Evolutionary conservation across 2,329 filamentous ascomycete genomes (phyloP), one percentile per base, ranked within the genome.

Genomic region (Curvularia sp.): DNA sequence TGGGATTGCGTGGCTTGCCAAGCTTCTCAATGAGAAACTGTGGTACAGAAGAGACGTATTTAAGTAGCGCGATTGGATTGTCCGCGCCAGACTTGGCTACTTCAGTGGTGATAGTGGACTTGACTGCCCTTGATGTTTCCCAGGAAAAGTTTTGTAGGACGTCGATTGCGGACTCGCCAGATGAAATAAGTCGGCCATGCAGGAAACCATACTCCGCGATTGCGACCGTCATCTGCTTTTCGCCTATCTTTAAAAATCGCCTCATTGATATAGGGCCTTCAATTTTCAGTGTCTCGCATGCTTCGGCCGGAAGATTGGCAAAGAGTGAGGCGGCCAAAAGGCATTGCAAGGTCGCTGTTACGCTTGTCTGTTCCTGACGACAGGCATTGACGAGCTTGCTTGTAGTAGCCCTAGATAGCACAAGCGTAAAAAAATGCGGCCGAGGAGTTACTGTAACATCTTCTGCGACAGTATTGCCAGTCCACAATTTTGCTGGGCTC

Each of bases 331-430:
- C 72, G 1, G 79, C 78, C 27, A 81, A 39, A 21, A 79, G 53
- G 0, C 73, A 74, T 57, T 81, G 73, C 21, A 82, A 54, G 1
- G 75, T 69, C 8, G 74, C 77, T 3, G 80, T 81, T 36, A 82
- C 70, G 4, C 77, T 81, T 0, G 79, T 78, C 13, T 53, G 57
- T 52, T 82, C 69, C 10, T 68, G 38, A 7, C 78, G 76, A 55
- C 79, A 80, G 21, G 64, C 19, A 1, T 70, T 47, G 15, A 70
- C 70, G 25, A 82, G 63, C 0, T 63, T 59, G 2, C 56, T 62
- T 1, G 79, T 74, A 1, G 65, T 60, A 1, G 57, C 7, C 10
- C 68, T 61, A 1, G 79, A 69, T 25, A 82, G 55, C 4, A 69
- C 68, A 2, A 79, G 50, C 3, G 73, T 71, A 2, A 68, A 72